Conservation (phyloP, 495 filamentous ascomycete species). For the Platismatia glauca region DNA sequence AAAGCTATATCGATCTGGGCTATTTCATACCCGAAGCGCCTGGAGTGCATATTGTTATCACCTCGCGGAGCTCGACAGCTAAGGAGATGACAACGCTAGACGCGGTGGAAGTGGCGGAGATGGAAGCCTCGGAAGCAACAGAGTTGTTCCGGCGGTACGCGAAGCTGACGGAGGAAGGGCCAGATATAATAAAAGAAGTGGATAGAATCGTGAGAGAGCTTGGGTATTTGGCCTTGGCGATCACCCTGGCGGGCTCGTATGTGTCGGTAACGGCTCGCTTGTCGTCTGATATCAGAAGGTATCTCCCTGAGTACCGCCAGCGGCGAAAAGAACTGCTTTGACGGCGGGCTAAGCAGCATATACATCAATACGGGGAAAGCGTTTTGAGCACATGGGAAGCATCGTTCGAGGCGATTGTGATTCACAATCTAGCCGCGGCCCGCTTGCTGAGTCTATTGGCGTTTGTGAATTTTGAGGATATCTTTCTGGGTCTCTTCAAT, state of each 20-base stretch:
- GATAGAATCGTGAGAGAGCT: conserved; percentile 10
- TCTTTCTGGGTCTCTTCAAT: not conserved
- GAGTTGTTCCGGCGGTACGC: conserved; percentile 8
- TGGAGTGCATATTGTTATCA: conserved; percentile 2
- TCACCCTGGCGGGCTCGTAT: conserved; percentile 3
- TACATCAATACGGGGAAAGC: conserved; percentile 1
- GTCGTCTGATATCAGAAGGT: too few relatives aligned
- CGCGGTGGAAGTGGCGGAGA: not conserved
- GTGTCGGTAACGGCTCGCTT: conserved; percentile 9
- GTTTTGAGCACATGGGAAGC: conserved; percentile 2
- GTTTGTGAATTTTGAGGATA: not conserved
- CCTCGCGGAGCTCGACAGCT: not conserved
- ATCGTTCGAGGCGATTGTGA: not conserved
- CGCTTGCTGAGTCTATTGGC: conserved; percentile 1
- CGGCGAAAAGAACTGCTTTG: too few relatives aligned
- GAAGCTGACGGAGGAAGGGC: not conserved
- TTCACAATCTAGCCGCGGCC: not conserved
- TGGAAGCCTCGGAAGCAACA: not conserved
- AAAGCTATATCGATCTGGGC: not conserved
- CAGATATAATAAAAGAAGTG: not conserved
- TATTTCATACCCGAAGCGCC: not conserved
- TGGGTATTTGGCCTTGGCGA: conserved; percentile 1
- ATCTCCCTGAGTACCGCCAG: too few relatives aligned
- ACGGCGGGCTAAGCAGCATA: too few relatives aligned
- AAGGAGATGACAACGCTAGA: conserved; percentile 2